Evolutionary conservation across 495 filamentous ascomycete species (phyloP), one percentile per base, ranked within the genome.

Genomic region (Jackrogersella multiformis): DNA sequence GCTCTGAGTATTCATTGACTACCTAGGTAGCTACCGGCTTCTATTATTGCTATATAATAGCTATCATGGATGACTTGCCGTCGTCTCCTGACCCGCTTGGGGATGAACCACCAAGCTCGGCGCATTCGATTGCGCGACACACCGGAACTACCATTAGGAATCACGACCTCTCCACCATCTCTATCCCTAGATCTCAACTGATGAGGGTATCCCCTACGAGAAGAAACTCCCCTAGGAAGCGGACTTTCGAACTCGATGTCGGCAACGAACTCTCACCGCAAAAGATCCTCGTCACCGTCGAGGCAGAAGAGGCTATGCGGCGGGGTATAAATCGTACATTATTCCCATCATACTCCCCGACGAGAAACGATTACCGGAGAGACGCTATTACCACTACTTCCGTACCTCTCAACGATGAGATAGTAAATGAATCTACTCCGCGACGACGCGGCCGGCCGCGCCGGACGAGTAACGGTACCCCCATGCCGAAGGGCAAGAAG

Each of bases 161-260:
- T 49, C 63, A 61, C 48, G 67, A 69, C 2, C 45, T 68, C 16
- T 62, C 70, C 16, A 15, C 70, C 6, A 39, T 69, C 10, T 64
- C 70, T 7, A 42, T 63, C 5, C 68, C 73, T 13, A 64, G 30
- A 21, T 64, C 48, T 46, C 66, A 10, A 38, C 70, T 32, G 56
- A 74, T 64, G 66, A 70, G 30, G 64, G 71, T 52, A 28, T 69
- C 64, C 72, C 73, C 61, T 54, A 64, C 51, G 59, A 71, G 34
- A 57, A 71, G 34, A 46, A 74, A 68, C 32, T 84, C 84, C 10
- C 83, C 84, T 34, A 77, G 77, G 18, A 85, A 84, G 68, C 82
- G 80, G 62, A 85, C 76, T 12, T 85, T 86, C 51, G 77, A 84
- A 72, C 75, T 86, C 39, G 82, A 86, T 35, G 79, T 84, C 15